Base-by-base conservation (phyloP, 2,329 filamentous ascomycete species). In the Ustulina deusta region DNA sequence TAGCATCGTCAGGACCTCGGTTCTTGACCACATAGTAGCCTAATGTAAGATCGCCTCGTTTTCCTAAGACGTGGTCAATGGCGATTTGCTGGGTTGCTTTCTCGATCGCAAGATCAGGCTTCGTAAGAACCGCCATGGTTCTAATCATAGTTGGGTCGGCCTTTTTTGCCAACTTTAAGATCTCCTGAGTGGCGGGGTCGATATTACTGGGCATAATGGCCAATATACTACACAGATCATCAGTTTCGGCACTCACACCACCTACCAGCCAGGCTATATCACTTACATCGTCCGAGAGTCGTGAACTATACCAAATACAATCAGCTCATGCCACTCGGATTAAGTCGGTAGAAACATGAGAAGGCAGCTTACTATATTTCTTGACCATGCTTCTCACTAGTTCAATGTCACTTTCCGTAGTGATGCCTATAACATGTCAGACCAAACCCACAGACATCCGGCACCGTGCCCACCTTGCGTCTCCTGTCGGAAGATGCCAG, bases 61-160 rank as follows among this genome's bases (percentile, higher is more conserved):
- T 82, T 0, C 83, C 83, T 0, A 60, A 52, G 0, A 86, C 78
- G 0, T 85, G 79, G 3, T 85, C 78, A 2, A 82, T 75, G 1
- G 83, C 76, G 0, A 78, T 78, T 0, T 77, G 72, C 29, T 82
- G 77, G 0, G 77, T 81, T 0, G 78, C 77, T 0, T 74, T 64
- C 55, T 87, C 84, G 0, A 74, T 74, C 0, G 84, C 83, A 0
- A 90, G 77, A 64, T 91, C 89, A 0, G 83, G 82, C 66, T 86
- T 86, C 0, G 84, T 86, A 2, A 86, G 76, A 20, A 78, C 75
- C 2, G 72, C 76, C 76, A 78, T 76, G 1, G 76, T 78, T 52
- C 76, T 71, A 2, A 59, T 71, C 74, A 76, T 76, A 1, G n/a
- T 59, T 0, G 73, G 73, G 42, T 79, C 77, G 2, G 74, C 77